phyloP scores from a whole-genome alignment of 1,284 basidiomycete genomes.

The Cerioporus squamosus region DNA sequence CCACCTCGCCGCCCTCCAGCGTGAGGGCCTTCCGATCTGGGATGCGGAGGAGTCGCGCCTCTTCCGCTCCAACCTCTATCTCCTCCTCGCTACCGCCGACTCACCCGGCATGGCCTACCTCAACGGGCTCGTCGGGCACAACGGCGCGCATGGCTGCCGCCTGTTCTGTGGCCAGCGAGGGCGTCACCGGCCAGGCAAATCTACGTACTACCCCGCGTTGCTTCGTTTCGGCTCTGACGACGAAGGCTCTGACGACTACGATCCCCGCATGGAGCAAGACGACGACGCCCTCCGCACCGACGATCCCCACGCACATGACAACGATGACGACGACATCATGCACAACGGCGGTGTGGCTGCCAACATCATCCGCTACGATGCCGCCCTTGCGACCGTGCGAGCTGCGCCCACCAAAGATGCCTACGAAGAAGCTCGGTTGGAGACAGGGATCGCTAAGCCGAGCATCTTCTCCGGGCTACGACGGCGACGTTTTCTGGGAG shows the following conservation, averaged over 20 bases:
- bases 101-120: constrained; percentile 30
- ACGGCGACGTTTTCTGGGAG: constrained; percentile 1
- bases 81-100: constrained; percentile 26
- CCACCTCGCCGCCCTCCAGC: constrained; percentile 28
- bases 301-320: background rate
- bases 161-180: constrained; percentile 37
- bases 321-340: constrained; percentile 5
- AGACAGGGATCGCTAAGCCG: constrained; percentile 29
- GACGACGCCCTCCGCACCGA: background rate
- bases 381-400: constrained; percentile 2
- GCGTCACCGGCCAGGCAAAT: constrained; percentile 32
- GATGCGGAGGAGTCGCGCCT: constrained; percentile 11
- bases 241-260: background rate
- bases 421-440: constrained; percentile 14
- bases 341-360: background rate
- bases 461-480: constrained; percentile 22
- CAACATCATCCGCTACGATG: background rate
- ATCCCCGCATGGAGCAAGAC: background rate
- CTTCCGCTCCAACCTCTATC: constrained; percentile 19
- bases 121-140: constrained; percentile 39
- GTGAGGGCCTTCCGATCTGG: constrained; percentile 26
- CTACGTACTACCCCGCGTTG: background rate
- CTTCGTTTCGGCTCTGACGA: too few species aligned
- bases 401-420: constrained; percentile 1
- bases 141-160: constrained; percentile 38